A percentile compares a stretch with the other conserved stretches of the same genome.
phyloP scores from a whole-genome alignment of 306 rosid genomes.

The Castanea crenata region DNA sequence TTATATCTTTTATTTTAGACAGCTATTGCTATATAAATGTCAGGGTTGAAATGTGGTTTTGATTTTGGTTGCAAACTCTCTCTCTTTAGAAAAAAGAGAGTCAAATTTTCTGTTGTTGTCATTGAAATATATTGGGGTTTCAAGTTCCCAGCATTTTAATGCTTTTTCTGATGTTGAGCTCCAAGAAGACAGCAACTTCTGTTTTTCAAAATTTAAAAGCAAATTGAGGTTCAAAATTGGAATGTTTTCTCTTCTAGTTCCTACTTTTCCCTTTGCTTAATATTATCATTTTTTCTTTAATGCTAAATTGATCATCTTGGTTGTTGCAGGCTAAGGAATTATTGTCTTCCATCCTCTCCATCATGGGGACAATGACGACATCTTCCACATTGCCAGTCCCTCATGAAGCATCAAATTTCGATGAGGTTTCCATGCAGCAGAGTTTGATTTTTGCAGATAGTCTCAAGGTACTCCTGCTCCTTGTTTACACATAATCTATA shows the following conservation, averaged over 20 bases:
- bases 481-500: background rate
- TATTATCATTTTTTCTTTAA: background rate
- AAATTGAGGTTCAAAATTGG: background rate
- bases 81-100: background rate
- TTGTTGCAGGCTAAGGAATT: constrained; percentile 30
- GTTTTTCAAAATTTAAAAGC: background rate
- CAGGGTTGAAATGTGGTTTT: constrained; percentile 14
- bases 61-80: constrained; percentile 21
- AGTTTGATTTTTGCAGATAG: constrained; percentile 93
- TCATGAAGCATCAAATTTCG: constrained; percentile 70
- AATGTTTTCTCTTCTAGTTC: constrained; percentile 15
- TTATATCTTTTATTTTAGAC: background rate
- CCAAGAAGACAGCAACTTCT: background rate
- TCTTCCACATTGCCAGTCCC: constrained; percentile 50
- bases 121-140: constrained; percentile 11
- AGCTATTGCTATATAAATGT: too few species aligned
- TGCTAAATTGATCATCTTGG: background rate
- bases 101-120: background rate
- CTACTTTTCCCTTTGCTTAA: constrained; percentile 16
- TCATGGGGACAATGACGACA: constrained; percentile 62
- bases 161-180: background rate
- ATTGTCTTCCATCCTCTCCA: constrained; percentile 26
- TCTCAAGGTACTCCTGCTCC: constrained; percentile 56
- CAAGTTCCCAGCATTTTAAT: background rate
- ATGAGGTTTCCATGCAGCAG: constrained; percentile 95